phyloP scores from a whole-genome alignment of 257 asterid species.

The Solanum habrochaites region DNA sequence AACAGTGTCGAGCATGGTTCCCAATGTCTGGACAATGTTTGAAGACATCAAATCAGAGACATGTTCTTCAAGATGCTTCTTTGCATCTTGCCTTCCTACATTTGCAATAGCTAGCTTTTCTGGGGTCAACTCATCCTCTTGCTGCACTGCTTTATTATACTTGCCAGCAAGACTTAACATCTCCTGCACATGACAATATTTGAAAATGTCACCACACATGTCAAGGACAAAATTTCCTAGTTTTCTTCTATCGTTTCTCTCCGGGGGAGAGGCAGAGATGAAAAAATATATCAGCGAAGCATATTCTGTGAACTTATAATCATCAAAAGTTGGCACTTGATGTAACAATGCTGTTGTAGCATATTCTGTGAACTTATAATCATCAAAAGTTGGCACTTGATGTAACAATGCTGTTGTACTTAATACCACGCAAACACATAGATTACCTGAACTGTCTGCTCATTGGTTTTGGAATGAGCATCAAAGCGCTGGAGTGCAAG shows the following conservation, averaged over 20 bases:
- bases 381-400: background rate
- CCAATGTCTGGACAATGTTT: conserved; percentile 79
- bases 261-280: background rate
- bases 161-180: conserved; percentile 71
- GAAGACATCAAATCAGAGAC: conserved; percentile 94
- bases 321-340: background rate
- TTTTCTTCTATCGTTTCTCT: background rate
- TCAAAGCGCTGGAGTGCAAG: conserved; percentile 84
- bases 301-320: background rate
- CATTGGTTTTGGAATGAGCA: conserved; percentile 88
- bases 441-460: conserved; percentile 82
- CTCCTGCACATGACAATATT: conserved; percentile 43
- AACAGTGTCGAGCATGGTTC: conserved; percentile 91
- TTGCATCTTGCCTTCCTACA: conserved; percentile 95
- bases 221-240: background rate
- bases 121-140: conserved; percentile 89
- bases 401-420: background rate
- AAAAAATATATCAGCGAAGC: background rate
- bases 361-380: background rate
- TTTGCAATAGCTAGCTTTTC: conserved; percentile 89
- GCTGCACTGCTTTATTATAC: conserved; percentile 94
- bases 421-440: background rate
- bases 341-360: background rate
- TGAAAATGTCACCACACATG: background rate
- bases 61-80: conserved; percentile 95